Evolutionary conservation across 1,139 yeast genomes (phyloP).

Genomic region (Candida neerlandica): DNA sequence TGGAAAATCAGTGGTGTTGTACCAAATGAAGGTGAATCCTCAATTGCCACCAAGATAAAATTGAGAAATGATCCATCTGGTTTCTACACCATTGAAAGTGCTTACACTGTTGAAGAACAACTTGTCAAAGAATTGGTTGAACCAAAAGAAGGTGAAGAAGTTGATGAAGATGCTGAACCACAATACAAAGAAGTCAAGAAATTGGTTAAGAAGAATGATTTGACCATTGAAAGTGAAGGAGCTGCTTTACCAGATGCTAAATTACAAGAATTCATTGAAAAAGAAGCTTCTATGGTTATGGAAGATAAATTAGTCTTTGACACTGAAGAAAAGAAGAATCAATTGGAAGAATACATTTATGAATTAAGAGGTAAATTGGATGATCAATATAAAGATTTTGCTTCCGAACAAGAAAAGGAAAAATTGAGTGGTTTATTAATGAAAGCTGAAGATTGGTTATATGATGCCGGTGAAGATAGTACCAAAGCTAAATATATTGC

Average conservation of each 20-base stretch:
- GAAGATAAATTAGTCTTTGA: slow-evolving; percentile 97
- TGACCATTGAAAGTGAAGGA: slow-evolving; percentile 57
- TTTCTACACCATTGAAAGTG: slow-evolving; percentile 89
- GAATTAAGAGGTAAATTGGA: slow-evolving; percentile 97
- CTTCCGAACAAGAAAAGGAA: slow-evolving; percentile 86
- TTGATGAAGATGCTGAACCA: slow-evolving; percentile 62
- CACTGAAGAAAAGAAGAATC: slow-evolving; percentile 98
- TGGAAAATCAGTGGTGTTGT: slow-evolving; percentile 89
- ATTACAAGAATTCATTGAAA: slow-evolving; percentile 69
- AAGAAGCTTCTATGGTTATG: slow-evolving; percentile 79
- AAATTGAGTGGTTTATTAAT: slow-evolving; percentile 71
- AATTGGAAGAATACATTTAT: slow-evolving; percentile 97
- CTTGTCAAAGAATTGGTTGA: slow-evolving; percentile 81
- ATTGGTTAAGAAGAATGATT: slow-evolving; percentile 87
- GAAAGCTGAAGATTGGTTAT: slow-evolving; percentile 97
- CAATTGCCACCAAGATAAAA: slow-evolving; percentile 88
- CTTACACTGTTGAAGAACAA: slow-evolving; percentile 92
- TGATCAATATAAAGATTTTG: slow-evolving; percentile 86
- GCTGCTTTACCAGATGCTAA: slow-evolving; percentile 63
- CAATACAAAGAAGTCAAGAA: slow-evolving; percentile 90
- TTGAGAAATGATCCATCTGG: slow-evolving; percentile 98
- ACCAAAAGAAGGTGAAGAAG: slow-evolving; percentile 55
- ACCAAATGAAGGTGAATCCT: slow-evolving; percentile 71
- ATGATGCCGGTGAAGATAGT: slow-evolving; percentile 95
- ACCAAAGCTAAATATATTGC: slow-evolving; percentile 97